Base-by-base conservation (phyloP, 805 yeast genomes). In the Starmerella sp. region DNA sequence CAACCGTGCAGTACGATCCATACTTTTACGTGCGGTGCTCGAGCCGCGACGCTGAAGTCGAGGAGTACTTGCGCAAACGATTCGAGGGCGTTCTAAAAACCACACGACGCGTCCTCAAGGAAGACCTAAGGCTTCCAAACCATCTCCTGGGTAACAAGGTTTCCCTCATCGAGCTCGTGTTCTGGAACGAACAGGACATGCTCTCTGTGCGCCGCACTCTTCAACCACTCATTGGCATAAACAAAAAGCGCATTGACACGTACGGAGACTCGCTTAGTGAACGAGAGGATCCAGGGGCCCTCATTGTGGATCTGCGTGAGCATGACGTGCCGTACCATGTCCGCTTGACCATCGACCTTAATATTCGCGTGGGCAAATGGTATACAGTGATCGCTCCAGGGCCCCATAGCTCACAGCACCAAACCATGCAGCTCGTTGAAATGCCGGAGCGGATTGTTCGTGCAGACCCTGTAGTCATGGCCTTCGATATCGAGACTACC, bases 251-350 rank as follows among this genome's bases (percentile, higher is more conserved):
- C 55, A 74, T 77, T 47, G 82, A 80, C 36, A 78, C 83, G 29
- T 76, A 82, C 59, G 88, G 85, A 56, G 77, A 86, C 22, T 88
- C 86, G 62, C 77, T 77, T 36, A 78, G 77, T 14, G 76, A 79
- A 52, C 22, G 13, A 2, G 29, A 30, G 9, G 61, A 61, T 28
- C 60, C 64, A 13, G 66, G 67, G 8, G 86, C 82, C 57, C 68
- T 66, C 48, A 78, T 93, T 14, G 82, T 81, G 53, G 97, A 91
- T 63, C 78, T 93, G 35, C 75, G 91, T 61, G 99, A 93, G 67
- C 89, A 86, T 62, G 99, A 93, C 67, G 97, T 93, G 4, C 98
- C 98, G 0, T 93, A 86, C 64, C 96, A 90, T 66, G 96, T 90
- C 2, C 78, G 99, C 57, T 97, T 93, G 0, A 82, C 96, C n/a